Evolutionary conservation across 805 yeast genomes (phyloP).

Genomic region (Metschnikowia santaceciliae): DNA sequence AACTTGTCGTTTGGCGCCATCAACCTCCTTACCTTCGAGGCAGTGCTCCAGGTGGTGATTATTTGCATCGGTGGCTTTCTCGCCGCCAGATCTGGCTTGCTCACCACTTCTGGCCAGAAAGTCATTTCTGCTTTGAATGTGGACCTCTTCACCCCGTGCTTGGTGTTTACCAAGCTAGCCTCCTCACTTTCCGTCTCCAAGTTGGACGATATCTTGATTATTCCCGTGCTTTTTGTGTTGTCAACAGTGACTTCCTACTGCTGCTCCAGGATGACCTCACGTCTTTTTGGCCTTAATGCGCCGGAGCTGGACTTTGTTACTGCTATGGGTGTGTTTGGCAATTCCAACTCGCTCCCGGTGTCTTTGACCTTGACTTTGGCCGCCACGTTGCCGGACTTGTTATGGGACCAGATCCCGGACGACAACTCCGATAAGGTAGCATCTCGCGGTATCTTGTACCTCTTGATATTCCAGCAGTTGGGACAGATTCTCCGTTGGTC

Average conservation of each 20-base stretch:
- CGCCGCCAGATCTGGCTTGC: conserved; percentile 70
- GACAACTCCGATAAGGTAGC: conserved; percentile 70
- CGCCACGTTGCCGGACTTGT: conserved; percentile 67
- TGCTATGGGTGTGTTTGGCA: conserved; percentile 96
- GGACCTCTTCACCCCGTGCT: conserved; percentile 90
- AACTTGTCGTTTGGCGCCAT: conserved; percentile 40
- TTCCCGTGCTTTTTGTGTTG: conserved; percentile 80
- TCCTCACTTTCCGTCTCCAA: conserved; percentile 67
- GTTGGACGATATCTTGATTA: conserved; percentile 72
- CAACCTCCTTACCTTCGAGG: conserved; percentile 78
- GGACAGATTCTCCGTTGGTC: conserved; percentile 84
- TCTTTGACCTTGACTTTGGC: conserved; percentile 79
- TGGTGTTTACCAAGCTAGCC: conserved; percentile 80
- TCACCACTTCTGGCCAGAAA: conserved; percentile 73
- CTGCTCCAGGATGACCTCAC: conserved; percentile 56
- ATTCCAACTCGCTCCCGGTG: conserved; percentile 91
- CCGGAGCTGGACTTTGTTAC: conserved; percentile 88
- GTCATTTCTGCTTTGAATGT: conserved; percentile 75
- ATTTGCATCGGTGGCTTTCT: conserved; percentile 83
- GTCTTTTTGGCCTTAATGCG: conserved; percentile 53
- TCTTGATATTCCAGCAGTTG: conserved; percentile 74
- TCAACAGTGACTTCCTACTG: conserved; percentile 72
- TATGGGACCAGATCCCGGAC: conserved; percentile 69
- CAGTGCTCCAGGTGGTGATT: conserved; percentile 84
- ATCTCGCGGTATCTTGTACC: conserved; percentile 70